Percentiles rank a stretch among this genome's conserved stretches.
These are phyloP conservation scores for Penicillium macrosclerotiorum DNA, from an alignment of 495 filamentous ascomycete genomes.

Conservation along the genomic window DNA sequence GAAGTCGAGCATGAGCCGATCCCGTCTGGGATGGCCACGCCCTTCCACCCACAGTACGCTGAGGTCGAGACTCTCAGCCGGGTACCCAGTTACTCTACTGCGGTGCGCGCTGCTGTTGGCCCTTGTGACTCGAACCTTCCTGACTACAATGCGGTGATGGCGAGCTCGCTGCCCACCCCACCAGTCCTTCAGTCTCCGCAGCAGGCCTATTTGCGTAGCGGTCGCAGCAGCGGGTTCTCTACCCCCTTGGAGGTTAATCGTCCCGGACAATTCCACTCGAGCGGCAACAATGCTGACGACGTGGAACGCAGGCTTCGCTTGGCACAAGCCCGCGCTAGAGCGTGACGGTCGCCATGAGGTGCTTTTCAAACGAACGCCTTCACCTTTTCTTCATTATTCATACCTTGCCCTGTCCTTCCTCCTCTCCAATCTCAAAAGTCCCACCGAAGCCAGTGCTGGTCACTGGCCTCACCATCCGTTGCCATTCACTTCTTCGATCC, in stretches of 20 bases:
- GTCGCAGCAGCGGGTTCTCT: conserved; percentile 25
- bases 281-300: conserved; percentile 31
- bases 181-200: conserved; percentile 39
- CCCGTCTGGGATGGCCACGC: conserved; percentile 52
- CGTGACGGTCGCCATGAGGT: conserved; percentile 4
- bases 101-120: conserved; percentile 58
- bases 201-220: conserved; percentile 38
- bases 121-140: conserved; percentile 49
- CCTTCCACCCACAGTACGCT: conserved; percentile 61
- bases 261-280: conserved; percentile 24
- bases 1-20: conserved; percentile 49
- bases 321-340: conserved; percentile 39
- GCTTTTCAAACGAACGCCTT: too few species aligned
- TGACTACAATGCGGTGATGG: conserved; percentile 50
- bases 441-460: conserved; percentile 16
- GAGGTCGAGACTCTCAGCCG: conserved; percentile 65
- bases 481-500: not conserved
- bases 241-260: conserved; percentile 38
- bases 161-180: conserved; percentile 27
- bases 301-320: conserved; percentile 41
- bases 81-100: conserved; percentile 80
- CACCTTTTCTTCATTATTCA: not conserved
- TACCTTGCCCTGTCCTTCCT: not conserved
- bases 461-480: conserved; percentile 2
- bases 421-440: conserved; percentile 1